Base-by-base conservation (phyloP, 2,329 filamentous ascomycete genomes). In the Talaromyces marneffei region DNA sequence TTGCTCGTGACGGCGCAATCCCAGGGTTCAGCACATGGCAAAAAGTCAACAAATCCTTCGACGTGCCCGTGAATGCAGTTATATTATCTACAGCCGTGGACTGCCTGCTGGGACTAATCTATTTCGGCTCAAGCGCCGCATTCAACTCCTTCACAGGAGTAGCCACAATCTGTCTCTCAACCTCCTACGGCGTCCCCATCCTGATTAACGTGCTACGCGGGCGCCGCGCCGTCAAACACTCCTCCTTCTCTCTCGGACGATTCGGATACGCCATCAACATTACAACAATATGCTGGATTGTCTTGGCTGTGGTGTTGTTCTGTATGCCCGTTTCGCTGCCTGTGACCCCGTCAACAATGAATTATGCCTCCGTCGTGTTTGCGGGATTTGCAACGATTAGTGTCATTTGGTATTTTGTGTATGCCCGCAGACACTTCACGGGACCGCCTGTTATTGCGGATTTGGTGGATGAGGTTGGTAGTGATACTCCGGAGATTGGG, bases 71-170 rank as follows among this genome's bases (percentile, higher is more conserved):
- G 1, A 85, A 81, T 79, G 88, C 86, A 1, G 80, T 92, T 6
- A 77, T 86, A 2, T 79, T 92, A 2, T 90, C 88, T 0, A 87
- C 88, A 0, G 70, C 80, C 0, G 84, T 92, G 46, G 86, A 89
- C 72, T 88, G 85, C 66, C 76, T 92, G 10, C 80, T 92, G 0
- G 89, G 89, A 0, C 80, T 90, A 65, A 91, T 92, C 73, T 92
- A 90, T 77, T 91, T 92, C 65, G 90, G 90, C 9, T 89, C 86
- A 1, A 83, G 84, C 0, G 87, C 88, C 0, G 90, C 90, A 0
- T 92, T 92, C 78, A 89, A 88, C 78, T 87, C 85, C 9, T 92
- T 92, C 74, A 92, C 89, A 0, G 88, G 89, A 29, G 88, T 91
- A 0, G 89, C 89, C 1, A 92, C 89, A 4, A 91, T 92, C 70